These are phyloP conservation scores for Nitzschia inconspicua DNA, from an alignment of 108 stramenopile species.

Conservation along the genomic window DNA sequence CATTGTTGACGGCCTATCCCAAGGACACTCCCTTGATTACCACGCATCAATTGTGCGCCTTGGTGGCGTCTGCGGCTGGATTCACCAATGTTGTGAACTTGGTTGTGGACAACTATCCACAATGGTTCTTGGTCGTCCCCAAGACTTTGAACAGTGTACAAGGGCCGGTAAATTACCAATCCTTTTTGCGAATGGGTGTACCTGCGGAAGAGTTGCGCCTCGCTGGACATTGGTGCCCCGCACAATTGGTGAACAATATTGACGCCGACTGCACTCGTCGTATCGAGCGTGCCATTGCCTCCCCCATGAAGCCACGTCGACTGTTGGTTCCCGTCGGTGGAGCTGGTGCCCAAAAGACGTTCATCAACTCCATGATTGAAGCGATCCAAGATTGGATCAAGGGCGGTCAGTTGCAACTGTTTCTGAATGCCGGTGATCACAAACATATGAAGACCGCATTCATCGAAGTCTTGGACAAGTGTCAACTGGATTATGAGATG, in stretches of 20 bases:
- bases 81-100: conserved; percentile 89
- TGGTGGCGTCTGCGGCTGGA: conserved; percentile 81
- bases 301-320: conserved; percentile 52
- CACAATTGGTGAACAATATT: conserved; percentile 74
- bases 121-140: conserved; percentile 87
- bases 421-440: conserved; percentile 92
- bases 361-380: conserved; percentile 71
- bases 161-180: conserved; percentile 88
- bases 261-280: conserved; percentile 63
- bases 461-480: conserved; percentile 57
- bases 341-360: conserved; percentile 88
- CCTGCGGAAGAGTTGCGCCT: conserved; percentile 43
- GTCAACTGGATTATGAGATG: conserved; percentile 59
- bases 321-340: conserved; percentile 90
- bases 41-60: conserved; percentile 82
- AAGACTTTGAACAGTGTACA: conserved; percentile 81
- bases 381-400: conserved; percentile 51
- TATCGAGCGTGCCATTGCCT: conserved; percentile 39
- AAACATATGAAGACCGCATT: conserved; percentile 82
- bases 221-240: conserved; percentile 88
- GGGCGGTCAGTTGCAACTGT: conserved; percentile 71
- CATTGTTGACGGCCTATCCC: conserved; percentile 68
- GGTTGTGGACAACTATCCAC: conserved; percentile 91
- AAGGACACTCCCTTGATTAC: conserved; percentile 86
- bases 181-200: conserved; percentile 81